Evolutionary conservation across 805 yeast genomes (phyloP), one percentile per base, ranked within the genome.

Genomic region (Saccharomycopsis babjevae): DNA sequence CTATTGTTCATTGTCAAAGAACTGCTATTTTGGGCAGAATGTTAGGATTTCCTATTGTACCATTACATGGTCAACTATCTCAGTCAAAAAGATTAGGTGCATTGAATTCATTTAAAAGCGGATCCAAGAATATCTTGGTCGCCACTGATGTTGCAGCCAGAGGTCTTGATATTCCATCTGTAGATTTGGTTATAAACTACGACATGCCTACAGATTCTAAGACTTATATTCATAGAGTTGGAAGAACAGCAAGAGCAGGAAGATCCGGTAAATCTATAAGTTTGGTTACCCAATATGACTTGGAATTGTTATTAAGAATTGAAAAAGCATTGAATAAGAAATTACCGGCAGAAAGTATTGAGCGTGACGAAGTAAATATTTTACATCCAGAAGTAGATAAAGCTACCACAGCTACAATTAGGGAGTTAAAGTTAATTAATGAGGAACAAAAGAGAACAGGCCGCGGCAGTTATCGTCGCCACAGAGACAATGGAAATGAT

Each of bases 201-300:
- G 94, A 88, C 70, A 83, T 88, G 59, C 94, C 96, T 32, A 85
- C 89, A 25, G 94, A 88, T 69, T 88, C 93, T 5, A 89, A 88
- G 71, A 89, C 91, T 11, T 88, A 86, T 68, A 85, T 88, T 66
- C 96, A 88, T 71, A 78, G 96, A 73, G 97, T 92, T 39, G 97
- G 97, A 61, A 86, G 97, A 77, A 91, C 97, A 39, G 97, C 97
- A 1, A 85, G 97, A 73, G 96, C 96, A 0, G 96, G 97, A 20
- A 81, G 91, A 67, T 83, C 93, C 0, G 97, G 97, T 57, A 88
- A 86, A 70, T 88, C 97, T 2, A 79, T 92, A 18, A 87, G 96
- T 1, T 76, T 92, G 61, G 96, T 91, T 38, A 92, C 98, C 0
- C 99, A 94, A 72, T 94, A 94, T 71, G 99, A 94, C 72, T 77